Percentiles rank a stretch among this genome's conserved stretches.
These are phyloP conservation scores for Penicillium steckii DNA, from an alignment of 495 filamentous ascomycete species.

Conservation along the genomic window DNA sequence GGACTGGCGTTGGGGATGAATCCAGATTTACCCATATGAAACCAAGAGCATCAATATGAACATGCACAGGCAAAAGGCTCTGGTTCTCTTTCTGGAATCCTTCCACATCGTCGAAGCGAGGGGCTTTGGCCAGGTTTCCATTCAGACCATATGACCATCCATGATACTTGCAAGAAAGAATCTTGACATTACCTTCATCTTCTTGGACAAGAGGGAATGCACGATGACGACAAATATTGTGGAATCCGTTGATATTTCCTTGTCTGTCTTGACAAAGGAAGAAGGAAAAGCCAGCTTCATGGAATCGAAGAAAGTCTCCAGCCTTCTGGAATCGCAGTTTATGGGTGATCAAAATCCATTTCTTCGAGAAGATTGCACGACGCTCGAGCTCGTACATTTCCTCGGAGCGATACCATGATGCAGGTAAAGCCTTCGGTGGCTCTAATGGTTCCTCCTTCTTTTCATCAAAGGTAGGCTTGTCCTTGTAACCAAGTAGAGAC, in stretches of 20 bases:
- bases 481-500: conserved; percentile 20
- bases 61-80: conserved; percentile 42
- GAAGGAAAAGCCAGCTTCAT: conserved; percentile 49
- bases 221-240: conserved; percentile 58
- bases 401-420: conserved; percentile 47
- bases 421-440: conserved; percentile 41
- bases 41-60: conserved; percentile 44
- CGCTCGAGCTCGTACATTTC: conserved; percentile 53
- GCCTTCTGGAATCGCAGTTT: conserved; percentile 40
- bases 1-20: conserved; percentile 35
- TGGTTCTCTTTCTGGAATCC: conserved; percentile 55
- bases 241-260: conserved; percentile 50
- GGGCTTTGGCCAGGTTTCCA: conserved; percentile 58
- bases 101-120: conserved; percentile 50
- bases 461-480: conserved; percentile 5
- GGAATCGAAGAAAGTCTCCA: conserved; percentile 48
- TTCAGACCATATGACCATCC: conserved; percentile 59
- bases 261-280: conserved; percentile 44
- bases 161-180: conserved; percentile 59
- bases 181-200: conserved; percentile 43
- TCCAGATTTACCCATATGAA: conserved; percentile 55
- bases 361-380: conserved; percentile 49
- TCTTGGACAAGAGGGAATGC: conserved; percentile 54
- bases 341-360: conserved; percentile 53
- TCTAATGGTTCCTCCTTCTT: conserved; percentile 7